Evolutionary conservation across 78 protist genomes (phyloP), one percentile per base, ranked within the genome.

Genomic region (Emiliania huxleyi): DNA sequence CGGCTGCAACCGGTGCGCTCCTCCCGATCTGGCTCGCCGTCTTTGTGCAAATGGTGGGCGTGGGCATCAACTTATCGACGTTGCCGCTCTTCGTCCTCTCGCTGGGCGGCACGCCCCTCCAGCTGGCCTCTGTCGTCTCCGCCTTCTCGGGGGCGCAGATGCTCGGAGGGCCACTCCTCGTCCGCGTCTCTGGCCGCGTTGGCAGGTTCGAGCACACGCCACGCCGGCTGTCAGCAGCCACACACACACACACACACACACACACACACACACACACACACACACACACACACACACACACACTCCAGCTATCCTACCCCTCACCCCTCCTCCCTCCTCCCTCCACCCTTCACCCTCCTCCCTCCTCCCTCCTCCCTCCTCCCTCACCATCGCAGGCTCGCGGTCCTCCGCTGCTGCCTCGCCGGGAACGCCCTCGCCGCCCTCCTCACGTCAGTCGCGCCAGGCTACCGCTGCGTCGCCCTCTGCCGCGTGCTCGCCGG

Each of bases 111-210:
- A 6, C 69, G 69, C 62, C 90, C 40, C 22, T 35, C 19, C 69
- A 48, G 69, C 71, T 84, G 33, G 40, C 44, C 5, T 71, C 48
- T 2, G 37, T 22, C 33, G 33, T 84, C 43, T 29, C 71, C 0
- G 40, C n/a, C 90, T 84, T 84, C 69, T 44, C 90, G 11, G 56
- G 21, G 29, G 69, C 90, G 26, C 90, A 84, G 69, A 48, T 84
- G 90, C 43, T 48, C 12, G 69, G 40, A 15, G 22, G 40, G 38
- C 90, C 90, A 1, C 23, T 48, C 43, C 40, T 84, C 33, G 42
- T 84, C 26, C 8, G 29, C 25, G 71, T 84, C 26, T 84, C 90
- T 22, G 5, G 21, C 21, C 35, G 71, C 40, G 43, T 84, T 3
- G 90, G n/a, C n/a, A n/a, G n/a, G n/a, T n/a, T n/a, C n/a, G n/a